Conservation (phyloP, 352 stramenopile genomes). For the Phytopythium aichiense region DNA sequence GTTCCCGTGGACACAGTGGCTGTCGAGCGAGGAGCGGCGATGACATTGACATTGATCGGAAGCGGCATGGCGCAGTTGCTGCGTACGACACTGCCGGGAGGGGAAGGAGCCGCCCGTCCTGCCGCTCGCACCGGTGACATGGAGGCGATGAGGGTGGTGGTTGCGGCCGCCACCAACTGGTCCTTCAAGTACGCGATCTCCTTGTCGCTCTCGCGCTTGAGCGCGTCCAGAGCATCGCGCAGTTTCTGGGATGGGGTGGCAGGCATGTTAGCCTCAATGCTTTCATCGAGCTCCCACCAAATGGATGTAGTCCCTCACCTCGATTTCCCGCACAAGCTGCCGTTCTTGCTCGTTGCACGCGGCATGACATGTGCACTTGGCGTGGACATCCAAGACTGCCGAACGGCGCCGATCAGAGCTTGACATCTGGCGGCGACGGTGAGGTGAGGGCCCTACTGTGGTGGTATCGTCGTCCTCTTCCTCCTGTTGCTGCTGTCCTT, state of each 20-base stretch:
- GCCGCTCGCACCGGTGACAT: not conserved
- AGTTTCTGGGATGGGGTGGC: slow-evolving; percentile 21
- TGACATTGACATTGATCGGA: not conserved
- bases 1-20: not conserved
- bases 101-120: not conserved
- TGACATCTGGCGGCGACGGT: not conserved
- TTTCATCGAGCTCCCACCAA: not conserved
- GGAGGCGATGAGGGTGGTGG: not conserved
- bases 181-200: slow-evolving; percentile 50
- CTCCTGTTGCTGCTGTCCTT: slow-evolving; percentile 2
- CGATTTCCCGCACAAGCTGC: slow-evolving; percentile 16
- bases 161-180: slow-evolving; percentile 17
- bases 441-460: not conserved
- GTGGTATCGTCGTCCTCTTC: not conserved
- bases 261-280: not conserved
- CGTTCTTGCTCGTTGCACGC: slow-evolving; percentile 27
- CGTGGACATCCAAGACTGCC: not conserved
- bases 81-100: not conserved
- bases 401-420: not conserved
- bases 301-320: slow-evolving; percentile 3
- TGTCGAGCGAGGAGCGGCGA: not conserved
- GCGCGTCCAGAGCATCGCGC: slow-evolving; percentile 45
- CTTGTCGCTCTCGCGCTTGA: slow-evolving; percentile 51
- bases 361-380: slow-evolving; percentile 8
- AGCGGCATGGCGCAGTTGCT: not conserved